Evolutionary conservation across 2,329 filamentous ascomycete species (phyloP).

Genomic region (Ophiosphaerella narmari): DNA sequence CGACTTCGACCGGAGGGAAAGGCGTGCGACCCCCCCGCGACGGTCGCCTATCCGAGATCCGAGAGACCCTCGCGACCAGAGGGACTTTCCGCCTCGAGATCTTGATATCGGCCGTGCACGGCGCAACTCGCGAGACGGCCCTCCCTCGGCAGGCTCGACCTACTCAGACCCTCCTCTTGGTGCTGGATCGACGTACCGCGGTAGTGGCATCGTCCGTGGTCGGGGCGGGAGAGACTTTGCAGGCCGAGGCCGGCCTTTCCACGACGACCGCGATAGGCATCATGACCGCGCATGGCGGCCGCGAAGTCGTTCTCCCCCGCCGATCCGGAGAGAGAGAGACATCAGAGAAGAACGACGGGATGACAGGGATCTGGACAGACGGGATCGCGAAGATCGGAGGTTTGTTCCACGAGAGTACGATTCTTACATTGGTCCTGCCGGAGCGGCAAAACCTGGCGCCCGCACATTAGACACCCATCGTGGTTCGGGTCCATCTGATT

Average conservation of each 20-base stretch:
- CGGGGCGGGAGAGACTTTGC: slow-evolving; percentile 54
- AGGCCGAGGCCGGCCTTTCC: slow-evolving; percentile 53
- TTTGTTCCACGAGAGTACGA: slow-evolving; percentile 54
- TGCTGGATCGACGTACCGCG: slow-evolving; percentile 55
- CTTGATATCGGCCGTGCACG: slow-evolving; percentile 70
- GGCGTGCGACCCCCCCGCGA: slow-evolving; percentile 65
- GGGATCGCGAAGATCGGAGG: slow-evolving; percentile 49
- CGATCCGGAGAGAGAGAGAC: slow-evolving; percentile 57
- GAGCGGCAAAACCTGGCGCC: slow-evolving; percentile 33
- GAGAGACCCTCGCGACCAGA: slow-evolving; percentile 65
- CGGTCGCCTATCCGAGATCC: slow-evolving; percentile 65
- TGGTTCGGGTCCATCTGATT: slow-evolving; percentile 30
- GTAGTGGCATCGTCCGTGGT: slow-evolving; percentile 57
- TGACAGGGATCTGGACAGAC: slow-evolving; percentile 46
- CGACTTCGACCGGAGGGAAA: slow-evolving; percentile 59
- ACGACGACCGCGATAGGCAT: slow-evolving; percentile 55
- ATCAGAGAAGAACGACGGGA: slow-evolving; percentile 45
- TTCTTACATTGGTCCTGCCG: slow-evolving; percentile 44
- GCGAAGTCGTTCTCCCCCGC: slow-evolving; percentile 66
- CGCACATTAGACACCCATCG: slow-evolving; percentile 40
- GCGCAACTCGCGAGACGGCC: slow-evolving; percentile 73
- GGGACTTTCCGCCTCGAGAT: slow-evolving; percentile 64
- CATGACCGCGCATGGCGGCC: slow-evolving; percentile 62
- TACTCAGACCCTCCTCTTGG: slow-evolving; percentile 68
- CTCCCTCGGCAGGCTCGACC: slow-evolving; percentile 71